A percentile compares a stretch with the other conserved stretches of the same genome.
Conservation (phyloP, 2,329 filamentous ascomycete genomes). For the Pseudogymnoascus sp. region DNA sequence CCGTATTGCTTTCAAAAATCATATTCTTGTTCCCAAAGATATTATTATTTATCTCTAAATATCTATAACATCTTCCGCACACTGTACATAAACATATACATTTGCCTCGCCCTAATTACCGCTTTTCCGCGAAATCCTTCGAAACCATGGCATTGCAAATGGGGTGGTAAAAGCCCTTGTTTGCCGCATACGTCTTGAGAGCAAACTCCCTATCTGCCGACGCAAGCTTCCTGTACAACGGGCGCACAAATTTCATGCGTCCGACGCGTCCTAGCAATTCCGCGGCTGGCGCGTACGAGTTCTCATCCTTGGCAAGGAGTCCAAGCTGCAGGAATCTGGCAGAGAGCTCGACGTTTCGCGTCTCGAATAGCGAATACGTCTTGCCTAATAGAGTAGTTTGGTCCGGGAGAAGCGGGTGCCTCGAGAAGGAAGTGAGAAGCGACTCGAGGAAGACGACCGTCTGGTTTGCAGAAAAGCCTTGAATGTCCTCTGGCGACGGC, state of each 20-base stretch:
- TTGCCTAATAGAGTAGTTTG: conserved; percentile 65
- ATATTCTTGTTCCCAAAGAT: neutral
- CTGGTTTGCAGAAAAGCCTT: conserved; percentile 75
- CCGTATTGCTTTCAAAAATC: neutral
- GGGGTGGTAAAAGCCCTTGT: conserved; percentile 90
- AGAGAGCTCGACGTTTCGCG: conserved; percentile 79
- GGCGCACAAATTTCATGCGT: conserved; percentile 94
- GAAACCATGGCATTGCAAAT: conserved; percentile 81
- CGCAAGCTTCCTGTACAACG: conserved; percentile 69
- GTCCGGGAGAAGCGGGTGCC: conserved; percentile 52
- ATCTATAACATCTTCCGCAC: neutral
- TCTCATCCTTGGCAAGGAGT: conserved; percentile 62
- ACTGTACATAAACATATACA: neutral
- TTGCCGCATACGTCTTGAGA: conserved; percentile 73
- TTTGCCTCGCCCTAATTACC: neutral
- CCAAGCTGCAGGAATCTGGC: conserved; percentile 73
- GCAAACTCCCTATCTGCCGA: conserved; percentile 68
- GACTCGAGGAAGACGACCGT: conserved; percentile 83
- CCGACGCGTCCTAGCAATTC: conserved; percentile 74
- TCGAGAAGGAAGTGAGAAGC: conserved; percentile 52
- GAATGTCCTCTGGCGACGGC: conserved; percentile 61
- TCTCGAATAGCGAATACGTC: conserved; percentile 64
- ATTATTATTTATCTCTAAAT: neutral
- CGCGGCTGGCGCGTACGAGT: conserved; percentile 61
- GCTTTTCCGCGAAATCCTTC: conserved; percentile 55